Evolutionary conservation across 192 early-diverging fungal species (phyloP).

Genomic region (Coemansia sp.): DNA sequence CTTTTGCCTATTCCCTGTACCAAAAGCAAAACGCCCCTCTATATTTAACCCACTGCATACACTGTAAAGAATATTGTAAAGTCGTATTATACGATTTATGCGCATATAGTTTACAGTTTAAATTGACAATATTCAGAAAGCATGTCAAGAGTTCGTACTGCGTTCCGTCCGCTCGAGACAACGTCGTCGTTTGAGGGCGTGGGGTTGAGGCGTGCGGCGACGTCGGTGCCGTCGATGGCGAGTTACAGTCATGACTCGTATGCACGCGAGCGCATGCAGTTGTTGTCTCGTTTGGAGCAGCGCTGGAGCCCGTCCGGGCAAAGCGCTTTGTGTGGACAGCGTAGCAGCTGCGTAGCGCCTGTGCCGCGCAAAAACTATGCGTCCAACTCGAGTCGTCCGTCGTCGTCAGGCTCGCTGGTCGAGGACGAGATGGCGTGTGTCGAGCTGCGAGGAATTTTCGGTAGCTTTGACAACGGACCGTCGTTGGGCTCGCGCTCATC

Average conservation of each 20-base stretch:
- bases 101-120: background rate
- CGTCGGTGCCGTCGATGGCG: conserved; percentile 29
- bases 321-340: conserved; percentile 9
- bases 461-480: conserved; percentile 11
- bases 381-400: conserved; percentile 11
- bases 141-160: conserved; percentile 51
- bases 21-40: background rate
- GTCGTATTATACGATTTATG: background rate
- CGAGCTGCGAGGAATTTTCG: conserved; percentile 50
- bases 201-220: conserved; percentile 36
- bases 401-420: conserved; percentile 29
- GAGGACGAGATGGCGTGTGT: conserved; percentile 43
- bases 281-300: conserved; percentile 45
- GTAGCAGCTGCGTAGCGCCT: conserved; percentile 37
- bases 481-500: conserved; percentile 29
- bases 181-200: conserved; percentile 21
- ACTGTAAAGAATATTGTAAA: background rate
- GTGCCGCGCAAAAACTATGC: conserved; percentile 30
- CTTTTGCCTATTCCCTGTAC: background rate
- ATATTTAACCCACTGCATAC: background rate
- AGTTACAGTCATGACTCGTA: conserved; percentile 14
- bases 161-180: conserved; percentile 53
- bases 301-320: conserved; percentile 40
- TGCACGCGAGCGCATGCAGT: conserved; percentile 36
- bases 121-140: background rate